Percentiles rank a stretch among this genome's conserved stretches.
Evolutionary conservation across 768 basidiomycete species (phyloP).

Genomic region (Pulveroboletus ravenelii): DNA sequence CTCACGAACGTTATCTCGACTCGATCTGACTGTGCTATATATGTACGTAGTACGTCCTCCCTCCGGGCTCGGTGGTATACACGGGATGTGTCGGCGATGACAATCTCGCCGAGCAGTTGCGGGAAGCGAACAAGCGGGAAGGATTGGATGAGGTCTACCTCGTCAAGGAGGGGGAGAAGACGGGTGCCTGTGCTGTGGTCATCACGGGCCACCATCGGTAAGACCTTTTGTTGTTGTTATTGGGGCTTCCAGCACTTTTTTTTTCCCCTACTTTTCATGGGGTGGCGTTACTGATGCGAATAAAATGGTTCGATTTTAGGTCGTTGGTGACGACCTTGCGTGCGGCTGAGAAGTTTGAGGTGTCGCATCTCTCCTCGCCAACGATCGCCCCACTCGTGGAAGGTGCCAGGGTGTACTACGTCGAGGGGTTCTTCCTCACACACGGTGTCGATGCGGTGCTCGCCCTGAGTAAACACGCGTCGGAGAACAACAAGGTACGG

Average conservation of each 20-base stretch:
- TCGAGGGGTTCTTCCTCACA: constrained; percentile 96
- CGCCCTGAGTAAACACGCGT: constrained; percentile 73
- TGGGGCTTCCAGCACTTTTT: background rate
- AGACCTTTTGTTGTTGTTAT: constrained; percentile 9
- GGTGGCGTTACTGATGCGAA: background rate
- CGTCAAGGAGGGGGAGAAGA: constrained; percentile 81
- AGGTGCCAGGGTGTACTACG: constrained; percentile 82
- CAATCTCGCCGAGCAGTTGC: constrained; percentile 83
- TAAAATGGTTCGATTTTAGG: constrained; percentile 34
- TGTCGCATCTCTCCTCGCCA: constrained; percentile 72
- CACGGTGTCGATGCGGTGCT: constrained; percentile 76
- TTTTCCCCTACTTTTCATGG: background rate
- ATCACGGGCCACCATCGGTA: constrained; percentile 92
- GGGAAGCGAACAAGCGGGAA: constrained; percentile 86
- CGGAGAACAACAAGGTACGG: constrained; percentile 66
- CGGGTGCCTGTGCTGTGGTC: constrained; percentile 95
- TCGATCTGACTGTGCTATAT: background rate
- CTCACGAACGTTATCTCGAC: background rate
- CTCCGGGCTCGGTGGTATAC: constrained; percentile 85
- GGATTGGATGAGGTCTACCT: constrained; percentile 85
- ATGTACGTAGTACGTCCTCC: constrained; percentile 79
- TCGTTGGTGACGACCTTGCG: constrained; percentile 91
- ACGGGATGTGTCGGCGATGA: constrained; percentile 94
- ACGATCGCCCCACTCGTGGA: constrained; percentile 73
- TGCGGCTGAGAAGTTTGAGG: constrained; percentile 85